Evolutionary conservation across 2,329 filamentous ascomycete species (phyloP).

Genomic region (Fusarium aywerte): DNA sequence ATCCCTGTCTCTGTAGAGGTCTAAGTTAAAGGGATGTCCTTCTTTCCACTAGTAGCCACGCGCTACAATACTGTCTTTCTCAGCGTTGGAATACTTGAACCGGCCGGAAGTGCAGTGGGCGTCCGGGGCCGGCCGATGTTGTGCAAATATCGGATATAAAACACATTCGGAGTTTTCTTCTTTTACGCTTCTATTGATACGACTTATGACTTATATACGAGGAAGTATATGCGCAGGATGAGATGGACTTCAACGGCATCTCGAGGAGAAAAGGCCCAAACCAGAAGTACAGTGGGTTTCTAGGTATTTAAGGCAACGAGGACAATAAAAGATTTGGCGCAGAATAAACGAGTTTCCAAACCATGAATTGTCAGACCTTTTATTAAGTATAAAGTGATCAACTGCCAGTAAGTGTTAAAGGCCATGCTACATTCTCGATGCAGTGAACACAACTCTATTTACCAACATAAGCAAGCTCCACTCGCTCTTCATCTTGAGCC

Average conservation of each 20-base stretch:
- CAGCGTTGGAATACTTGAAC: background rate
- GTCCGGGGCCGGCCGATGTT: slow-evolving; percentile 19
- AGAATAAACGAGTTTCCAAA: background rate
- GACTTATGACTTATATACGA: slow-evolving; percentile 19
- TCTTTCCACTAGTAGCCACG: background rate
- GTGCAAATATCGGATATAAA: background rate
- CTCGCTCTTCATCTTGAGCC: background rate
- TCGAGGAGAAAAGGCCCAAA: background rate
- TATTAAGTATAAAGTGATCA: background rate
- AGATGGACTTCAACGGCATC: slow-evolving; percentile 36
- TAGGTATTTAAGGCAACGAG: slow-evolving; percentile 14
- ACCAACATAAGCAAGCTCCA: background rate
- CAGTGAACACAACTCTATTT: background rate
- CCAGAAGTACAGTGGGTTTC: slow-evolving; percentile 46
- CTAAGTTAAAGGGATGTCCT: background rate
- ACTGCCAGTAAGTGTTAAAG: too few relatives aligned
- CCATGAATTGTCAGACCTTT: background rate
- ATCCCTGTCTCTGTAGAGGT: slow-evolving; percentile 42
- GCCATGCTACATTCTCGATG: background rate
- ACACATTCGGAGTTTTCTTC: slow-evolving; percentile 3
- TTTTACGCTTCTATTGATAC: slow-evolving; percentile 2
- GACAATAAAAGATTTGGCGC: slow-evolving; percentile 13
- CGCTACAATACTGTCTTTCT: background rate
- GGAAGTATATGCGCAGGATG: slow-evolving; percentile 17
- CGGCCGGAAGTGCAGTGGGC: slow-evolving; percentile 44